Percentiles rank a stretch among this genome's conserved stretches.
Evolutionary conservation across 2,329 filamentous ascomycete genomes (phyloP).

Genomic region (Scedosporium aurantiacum): DNA sequence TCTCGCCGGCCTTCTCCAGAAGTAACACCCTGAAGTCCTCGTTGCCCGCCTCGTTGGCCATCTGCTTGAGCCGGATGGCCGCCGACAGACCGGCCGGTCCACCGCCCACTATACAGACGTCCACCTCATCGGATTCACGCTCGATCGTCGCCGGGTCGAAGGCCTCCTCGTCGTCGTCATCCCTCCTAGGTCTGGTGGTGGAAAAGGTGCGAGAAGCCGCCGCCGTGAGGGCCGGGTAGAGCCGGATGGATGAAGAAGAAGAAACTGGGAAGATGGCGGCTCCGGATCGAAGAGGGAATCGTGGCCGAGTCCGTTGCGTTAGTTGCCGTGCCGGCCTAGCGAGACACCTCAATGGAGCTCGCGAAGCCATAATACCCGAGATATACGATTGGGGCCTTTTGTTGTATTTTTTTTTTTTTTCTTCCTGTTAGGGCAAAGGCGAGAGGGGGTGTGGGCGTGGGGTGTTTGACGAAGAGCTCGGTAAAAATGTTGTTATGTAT

Average conservation of each 20-base stretch:
- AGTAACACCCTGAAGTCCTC: slow-evolving; percentile 90
- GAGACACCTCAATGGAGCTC: slow-evolving; percentile 6
- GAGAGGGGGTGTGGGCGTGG: neutral
- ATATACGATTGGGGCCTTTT: neutral
- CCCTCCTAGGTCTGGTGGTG: slow-evolving; percentile 18
- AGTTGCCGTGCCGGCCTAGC: slow-evolving; percentile 1
- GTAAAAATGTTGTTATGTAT: neutral
- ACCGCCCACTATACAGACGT: slow-evolving; percentile 93
- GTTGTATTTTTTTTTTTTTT: neutral
- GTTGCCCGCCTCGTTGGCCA: slow-evolving; percentile 88
- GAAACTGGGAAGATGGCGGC: neutral
- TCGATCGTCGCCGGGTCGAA: slow-evolving; percentile 63
- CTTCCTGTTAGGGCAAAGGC: neutral
- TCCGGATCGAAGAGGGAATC: slow-evolving; percentile 10
- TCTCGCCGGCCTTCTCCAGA: slow-evolving; percentile 87
- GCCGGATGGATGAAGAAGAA: neutral
- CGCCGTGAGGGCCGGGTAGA: neutral
- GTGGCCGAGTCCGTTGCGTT: slow-evolving; percentile 11
- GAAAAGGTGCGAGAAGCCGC: slow-evolving; percentile 24
- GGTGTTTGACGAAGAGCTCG: neutral
- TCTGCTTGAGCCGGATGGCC: slow-evolving; percentile 88
- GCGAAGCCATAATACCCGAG: slow-evolving; percentile 2
- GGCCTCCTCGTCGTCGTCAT: slow-evolving; percentile 31
- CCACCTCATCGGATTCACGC: slow-evolving; percentile 84
- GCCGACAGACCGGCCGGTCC: slow-evolving; percentile 90